Conservation (phyloP, 2,329 filamentous ascomycete species). For the Iodosphaeria phyllophila region DNA sequence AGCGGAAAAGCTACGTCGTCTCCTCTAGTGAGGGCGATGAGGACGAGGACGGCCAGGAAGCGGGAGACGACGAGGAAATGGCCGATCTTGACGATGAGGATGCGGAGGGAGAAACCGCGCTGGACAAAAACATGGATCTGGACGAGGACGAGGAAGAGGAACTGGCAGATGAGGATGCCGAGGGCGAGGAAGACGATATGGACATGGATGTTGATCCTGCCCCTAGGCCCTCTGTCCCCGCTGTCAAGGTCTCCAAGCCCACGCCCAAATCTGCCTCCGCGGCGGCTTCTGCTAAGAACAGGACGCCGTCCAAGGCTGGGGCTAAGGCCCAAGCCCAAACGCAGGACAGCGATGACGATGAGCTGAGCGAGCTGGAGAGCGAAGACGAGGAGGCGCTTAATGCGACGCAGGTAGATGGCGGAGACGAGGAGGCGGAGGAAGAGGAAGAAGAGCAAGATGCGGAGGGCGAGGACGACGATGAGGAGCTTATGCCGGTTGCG, state of each 20-base stretch:
- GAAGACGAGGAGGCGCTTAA: constrained; percentile 27
- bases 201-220: constrained; percentile 16
- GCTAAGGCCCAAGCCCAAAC: constrained; percentile 14
- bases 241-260: constrained; percentile 30
- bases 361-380: constrained; percentile 36
- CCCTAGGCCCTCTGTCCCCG: constrained; percentile 16
- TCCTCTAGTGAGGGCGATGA: constrained; percentile 26
- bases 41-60: constrained; percentile 17
- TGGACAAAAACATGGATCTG: constrained; percentile 18
- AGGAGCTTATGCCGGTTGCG: too few relatives aligned
- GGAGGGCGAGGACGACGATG: constrained; percentile 17
- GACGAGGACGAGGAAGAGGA: constrained; percentile 21
- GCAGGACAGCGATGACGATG: constrained; percentile 31
- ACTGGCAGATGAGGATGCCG: constrained; percentile 20
- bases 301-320: constrained; percentile 7
- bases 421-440: constrained; percentile 19
- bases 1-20: constrained; percentile 41
- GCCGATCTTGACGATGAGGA: constrained; percentile 12
- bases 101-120: constrained; percentile 15
- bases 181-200: constrained; percentile 33
- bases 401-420: constrained; percentile 22
- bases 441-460: constrained; percentile 22
- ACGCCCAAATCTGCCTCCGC: constrained; percentile 20
- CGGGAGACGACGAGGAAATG: constrained; percentile 18
- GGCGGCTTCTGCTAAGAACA: constrained; percentile 10